Evolutionary conservation across 1,284 basidiomycete genomes (phyloP).

Genomic region (Somion occarium): DNA sequence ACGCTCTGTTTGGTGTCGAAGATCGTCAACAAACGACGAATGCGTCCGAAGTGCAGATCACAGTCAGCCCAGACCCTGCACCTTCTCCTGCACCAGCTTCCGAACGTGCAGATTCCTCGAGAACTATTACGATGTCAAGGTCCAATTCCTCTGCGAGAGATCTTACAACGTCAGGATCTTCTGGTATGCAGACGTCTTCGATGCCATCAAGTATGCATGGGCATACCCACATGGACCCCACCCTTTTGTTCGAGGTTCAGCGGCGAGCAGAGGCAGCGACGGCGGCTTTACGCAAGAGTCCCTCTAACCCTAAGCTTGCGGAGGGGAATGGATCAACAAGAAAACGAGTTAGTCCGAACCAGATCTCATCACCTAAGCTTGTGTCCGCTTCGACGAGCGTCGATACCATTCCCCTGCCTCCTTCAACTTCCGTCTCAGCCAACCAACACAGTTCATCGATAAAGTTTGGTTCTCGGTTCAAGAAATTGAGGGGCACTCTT

Average conservation of each 20-base stretch:
- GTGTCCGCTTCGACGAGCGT: constrained; percentile 73
- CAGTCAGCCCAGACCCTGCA: constrained; percentile 3
- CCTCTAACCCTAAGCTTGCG: constrained; percentile 45
- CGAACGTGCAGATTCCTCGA: background rate
- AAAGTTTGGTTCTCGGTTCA: constrained; percentile 50
- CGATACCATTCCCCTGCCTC: constrained; percentile 64
- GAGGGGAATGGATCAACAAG: constrained; percentile 35
- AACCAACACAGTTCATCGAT: constrained; percentile 13
- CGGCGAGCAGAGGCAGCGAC: constrained; percentile 68
- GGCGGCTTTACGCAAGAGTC: constrained; percentile 55
- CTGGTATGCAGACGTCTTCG: constrained; percentile 7
- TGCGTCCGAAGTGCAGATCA: constrained; percentile 11
- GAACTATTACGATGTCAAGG: background rate
- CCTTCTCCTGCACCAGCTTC: constrained; percentile 1
- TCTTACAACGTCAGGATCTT: background rate
- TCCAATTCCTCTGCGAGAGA: background rate
- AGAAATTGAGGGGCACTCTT: constrained; percentile 63
- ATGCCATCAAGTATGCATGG: constrained; percentile 35
- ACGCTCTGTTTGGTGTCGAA: constrained; percentile 62
- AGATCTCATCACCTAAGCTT: constrained; percentile 70
- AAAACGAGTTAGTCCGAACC: constrained; percentile 61
- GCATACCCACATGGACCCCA: constrained; percentile 9
- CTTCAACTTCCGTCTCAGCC: constrained; percentile 27
- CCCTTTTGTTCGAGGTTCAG: constrained; percentile 56
- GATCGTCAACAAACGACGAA: constrained; percentile 30